These are phyloP conservation scores for Chlorella sp. DNA, from an alignment of 139 green algal species.

Conservation along the genomic window DNA sequence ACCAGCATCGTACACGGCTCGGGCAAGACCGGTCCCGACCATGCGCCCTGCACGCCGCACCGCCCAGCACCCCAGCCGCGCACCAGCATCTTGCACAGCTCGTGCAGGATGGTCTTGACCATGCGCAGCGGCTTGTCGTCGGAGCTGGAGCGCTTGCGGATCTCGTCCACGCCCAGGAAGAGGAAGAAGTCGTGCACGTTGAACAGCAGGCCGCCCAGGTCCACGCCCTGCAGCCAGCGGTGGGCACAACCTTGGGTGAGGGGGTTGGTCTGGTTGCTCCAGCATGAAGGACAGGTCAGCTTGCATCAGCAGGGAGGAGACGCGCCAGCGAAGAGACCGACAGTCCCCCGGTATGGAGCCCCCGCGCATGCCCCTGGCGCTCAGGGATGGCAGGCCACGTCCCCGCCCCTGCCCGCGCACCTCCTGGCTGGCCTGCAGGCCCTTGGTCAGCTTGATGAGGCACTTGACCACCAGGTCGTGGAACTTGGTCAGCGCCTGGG, in stretches of 20 bases:
- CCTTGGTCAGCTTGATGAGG: slow-evolving; percentile 97
- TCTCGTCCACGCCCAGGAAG: slow-evolving; percentile 87
- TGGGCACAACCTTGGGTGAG: background rate
- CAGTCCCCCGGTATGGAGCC: no score
- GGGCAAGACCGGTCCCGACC: no score
- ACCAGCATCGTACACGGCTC: no score
- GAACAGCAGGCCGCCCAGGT: slow-evolving; percentile 81
- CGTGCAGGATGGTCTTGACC: slow-evolving; percentile 96
- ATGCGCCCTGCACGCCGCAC: no score
- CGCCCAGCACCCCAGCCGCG: background rate
- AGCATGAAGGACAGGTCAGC: no score
- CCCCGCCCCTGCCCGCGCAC: slow-evolving; percentile 31
- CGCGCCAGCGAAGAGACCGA: no score
- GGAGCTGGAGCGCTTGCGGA: slow-evolving; percentile 69
- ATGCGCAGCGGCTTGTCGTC: slow-evolving; percentile 98
- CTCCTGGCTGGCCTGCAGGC: slow-evolving; percentile 57
- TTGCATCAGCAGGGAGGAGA: no score
- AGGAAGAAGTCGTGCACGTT: slow-evolving; percentile 91
- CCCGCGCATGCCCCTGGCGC: background rate
- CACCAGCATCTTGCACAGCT: slow-evolving; percentile 83
- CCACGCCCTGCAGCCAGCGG: slow-evolving; percentile 61
- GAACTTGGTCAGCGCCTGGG: slow-evolving; percentile 63
- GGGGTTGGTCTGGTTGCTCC: background rate
- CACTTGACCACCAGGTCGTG: slow-evolving; percentile 95
- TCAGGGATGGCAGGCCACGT: background rate